Evolutionary conservation across 2,329 filamentous ascomycete genomes (phyloP), one percentile per base, ranked within the genome.

Genomic region (Venturia aucupariae): DNA sequence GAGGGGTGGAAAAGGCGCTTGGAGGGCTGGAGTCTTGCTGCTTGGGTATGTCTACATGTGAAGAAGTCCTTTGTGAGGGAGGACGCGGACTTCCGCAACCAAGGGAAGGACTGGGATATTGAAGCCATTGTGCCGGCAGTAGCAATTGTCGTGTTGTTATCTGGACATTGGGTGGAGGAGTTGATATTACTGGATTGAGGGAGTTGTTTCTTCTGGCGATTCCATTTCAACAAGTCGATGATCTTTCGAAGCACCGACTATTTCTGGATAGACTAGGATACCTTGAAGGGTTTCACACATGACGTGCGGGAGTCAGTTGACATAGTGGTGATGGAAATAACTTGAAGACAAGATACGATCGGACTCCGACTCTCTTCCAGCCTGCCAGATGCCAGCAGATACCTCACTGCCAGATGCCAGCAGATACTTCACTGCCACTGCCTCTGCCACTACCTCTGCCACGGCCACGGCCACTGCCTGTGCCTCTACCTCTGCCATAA

Each of bases 61-160:
- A 76, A 75, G 38, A 77, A 71, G 32, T 35, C 32, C 10, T 69
- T 70, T 3, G 74, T 70, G 63, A 77, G 73, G 15, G 73, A 72
- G 27, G 75, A 75, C 24, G 75, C 73, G 8, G 73, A 74, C 15
- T 70, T 71, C 64, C 73, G 69, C 73, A 76, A 69, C 68, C 73
- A 71, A 38, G 75, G 74, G 61, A 75, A 71, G 11, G 72, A 67
- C 30, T 73, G 71, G 69, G 74, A 76, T 32, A 76, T 67, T 51
- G 71, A 72, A 30, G 51, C 62, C 62, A 63, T 63, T 38, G 60
- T 44, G 51, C 48, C 48, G 27, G 48, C 48, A 32, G 24, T 8
- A n/a, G 48, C 24, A 11, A 55, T 55, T 55, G 51, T 4, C 17
- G 30, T 17, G 22, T 57, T 51, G 44, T 46, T 30, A 51, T 15